These are phyloP conservation scores for Karstenula rhodostoma DNA, from an alignment of 2,329 filamentous ascomycete species.

Conservation along the genomic window DNA sequence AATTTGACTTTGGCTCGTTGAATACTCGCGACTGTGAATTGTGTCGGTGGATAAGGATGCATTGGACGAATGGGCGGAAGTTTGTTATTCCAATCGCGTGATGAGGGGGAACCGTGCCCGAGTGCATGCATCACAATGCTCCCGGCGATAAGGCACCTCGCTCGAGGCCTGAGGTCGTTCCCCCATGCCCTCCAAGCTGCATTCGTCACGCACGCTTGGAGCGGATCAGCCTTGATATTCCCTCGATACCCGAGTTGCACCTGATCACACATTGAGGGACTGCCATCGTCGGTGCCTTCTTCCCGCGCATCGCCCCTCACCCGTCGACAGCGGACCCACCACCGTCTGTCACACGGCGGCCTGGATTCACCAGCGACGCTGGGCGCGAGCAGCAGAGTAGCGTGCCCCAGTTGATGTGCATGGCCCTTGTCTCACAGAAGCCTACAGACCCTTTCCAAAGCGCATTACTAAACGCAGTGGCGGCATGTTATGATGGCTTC, in stretches of 20 bases:
- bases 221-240: constrained; percentile 6
- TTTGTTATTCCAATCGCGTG: constrained; percentile 14
- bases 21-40: not conserved
- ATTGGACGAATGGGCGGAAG: not conserved
- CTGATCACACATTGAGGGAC: not conserved
- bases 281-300: not conserved
- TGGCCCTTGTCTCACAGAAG: not conserved
- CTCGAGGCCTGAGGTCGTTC: constrained; percentile 16
- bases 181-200: constrained; percentile 19
- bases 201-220: constrained; percentile 10
- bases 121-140: not conserved
- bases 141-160: constrained; percentile 10
- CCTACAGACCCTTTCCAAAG: not conserved
- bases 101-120: constrained; percentile 15
- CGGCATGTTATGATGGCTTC: constrained; percentile 40
- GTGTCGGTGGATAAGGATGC: not conserved
- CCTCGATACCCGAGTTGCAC: not conserved
- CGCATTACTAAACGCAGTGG: constrained; percentile 24
- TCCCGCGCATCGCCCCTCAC: constrained; percentile 4
- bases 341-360: constrained; percentile 1
- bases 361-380: not conserved
- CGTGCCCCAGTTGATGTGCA: not conserved
- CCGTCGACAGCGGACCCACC: constrained; percentile 6
- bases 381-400: constrained; percentile 3
- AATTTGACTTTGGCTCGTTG: not conserved